These are phyloP conservation scores for Casuarina equisetifolia DNA, from an alignment of 306 rosid species.

Conservation along the genomic window DNA sequence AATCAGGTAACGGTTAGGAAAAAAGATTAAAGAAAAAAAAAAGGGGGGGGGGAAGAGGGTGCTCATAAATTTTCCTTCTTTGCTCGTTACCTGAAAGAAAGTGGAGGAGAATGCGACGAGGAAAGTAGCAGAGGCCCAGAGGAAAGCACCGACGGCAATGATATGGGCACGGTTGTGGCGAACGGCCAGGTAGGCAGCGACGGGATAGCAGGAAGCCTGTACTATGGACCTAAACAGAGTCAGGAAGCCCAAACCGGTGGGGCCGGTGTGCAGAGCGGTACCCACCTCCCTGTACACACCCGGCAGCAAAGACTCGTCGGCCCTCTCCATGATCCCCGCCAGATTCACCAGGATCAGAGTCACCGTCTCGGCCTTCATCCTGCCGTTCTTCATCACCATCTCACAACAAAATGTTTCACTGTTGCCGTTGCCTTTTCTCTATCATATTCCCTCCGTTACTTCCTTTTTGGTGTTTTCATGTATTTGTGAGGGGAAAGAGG, in stretches of 20 bases:
- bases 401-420: not conserved
- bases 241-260: conserved; percentile 77
- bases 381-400: not conserved
- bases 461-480: too few relatives aligned
- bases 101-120: conserved; percentile 88
- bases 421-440: not conserved
- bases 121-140: conserved; percentile 92
- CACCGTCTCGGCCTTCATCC: conserved; percentile 63
- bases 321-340: conserved; percentile 90
- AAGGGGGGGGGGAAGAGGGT: not conserved
- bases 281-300: conserved; percentile 91
- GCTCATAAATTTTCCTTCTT: not conserved
- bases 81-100: conserved; percentile 56
- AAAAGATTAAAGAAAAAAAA: not conserved
- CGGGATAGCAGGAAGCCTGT: conserved; percentile 72
- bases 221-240: conserved; percentile 84
- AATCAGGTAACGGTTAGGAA: not conserved
- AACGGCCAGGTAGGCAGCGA: conserved; percentile 72
- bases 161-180: conserved; percentile 86
- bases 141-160: conserved; percentile 83
- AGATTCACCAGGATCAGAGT: conserved; percentile 81
- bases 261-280: conserved; percentile 86
- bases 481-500: too few relatives aligned
- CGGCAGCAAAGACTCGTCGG: conserved; percentile 78
- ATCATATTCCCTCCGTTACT: too few relatives aligned